A percentile compares a stretch with the other conserved stretches of the same genome.
These are phyloP conservation scores for Sinapis alba DNA, from an alignment of 441 rosid species.

Conservation along the genomic window DNA sequence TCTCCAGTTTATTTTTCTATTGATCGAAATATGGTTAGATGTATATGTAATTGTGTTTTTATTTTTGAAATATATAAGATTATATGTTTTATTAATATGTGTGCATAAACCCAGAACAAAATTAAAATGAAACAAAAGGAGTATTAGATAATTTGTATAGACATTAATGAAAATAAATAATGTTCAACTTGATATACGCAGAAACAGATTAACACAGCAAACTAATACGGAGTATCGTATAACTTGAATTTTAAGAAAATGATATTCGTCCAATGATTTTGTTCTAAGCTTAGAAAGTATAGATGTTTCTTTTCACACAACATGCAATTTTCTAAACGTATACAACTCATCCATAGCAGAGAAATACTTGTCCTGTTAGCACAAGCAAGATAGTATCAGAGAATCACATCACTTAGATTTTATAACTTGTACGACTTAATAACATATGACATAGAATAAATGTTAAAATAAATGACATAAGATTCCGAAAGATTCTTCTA, in stretches of 20 bases:
- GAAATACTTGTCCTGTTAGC: neutral
- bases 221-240: neutral
- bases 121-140: too few species aligned
- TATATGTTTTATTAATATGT: too few species aligned
- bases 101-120: too few species aligned
- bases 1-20: too few species aligned
- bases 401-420: constrained; percentile 13
- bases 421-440: constrained; percentile 36
- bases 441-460: constrained; percentile 18
- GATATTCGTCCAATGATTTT: neutral
- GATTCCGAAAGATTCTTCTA: constrained; percentile 28
- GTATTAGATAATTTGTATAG: neutral
- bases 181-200: neutral
- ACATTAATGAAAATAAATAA: neutral
- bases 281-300: neutral
- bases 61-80: too few species aligned
- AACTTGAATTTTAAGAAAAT: constrained; percentile 1
- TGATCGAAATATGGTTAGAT: too few species aligned
- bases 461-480: constrained; percentile 25
- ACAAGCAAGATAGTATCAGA: constrained; percentile 28
- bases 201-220: neutral
- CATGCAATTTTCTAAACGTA: constrained; percentile 6
- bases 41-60: too few species aligned
- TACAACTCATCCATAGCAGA: constrained; percentile 10
- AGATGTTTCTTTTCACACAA: neutral